phyloP scores from a whole-genome alignment of 768 basidiomycete genomes.

The Sarcodon sp. region DNA sequence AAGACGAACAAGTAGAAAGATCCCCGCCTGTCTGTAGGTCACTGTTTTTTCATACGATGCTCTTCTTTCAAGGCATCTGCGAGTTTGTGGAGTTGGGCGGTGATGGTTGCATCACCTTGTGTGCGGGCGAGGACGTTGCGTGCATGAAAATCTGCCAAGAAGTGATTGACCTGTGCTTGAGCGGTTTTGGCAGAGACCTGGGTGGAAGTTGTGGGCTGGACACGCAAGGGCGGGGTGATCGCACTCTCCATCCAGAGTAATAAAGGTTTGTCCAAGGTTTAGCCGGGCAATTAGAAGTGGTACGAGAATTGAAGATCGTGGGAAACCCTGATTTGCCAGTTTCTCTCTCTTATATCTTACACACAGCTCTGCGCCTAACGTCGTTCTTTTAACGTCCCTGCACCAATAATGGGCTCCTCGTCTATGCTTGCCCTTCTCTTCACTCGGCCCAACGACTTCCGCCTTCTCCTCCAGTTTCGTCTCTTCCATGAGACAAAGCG shows the following conservation, averaged over 20 bases:
- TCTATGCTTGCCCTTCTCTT: slow-evolving; percentile 57
- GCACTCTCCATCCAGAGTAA: slow-evolving; percentile 15
- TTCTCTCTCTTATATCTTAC: too few species aligned
- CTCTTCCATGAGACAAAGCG: slow-evolving; percentile 73
- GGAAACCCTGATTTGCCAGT: too few species aligned
- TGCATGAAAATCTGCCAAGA: slow-evolving; percentile 18
- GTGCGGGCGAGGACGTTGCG: slow-evolving; percentile 16
- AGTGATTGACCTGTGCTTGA: slow-evolving; percentile 13
- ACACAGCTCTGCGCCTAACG: too few species aligned
- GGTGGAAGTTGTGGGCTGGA: slow-evolving; percentile 11
- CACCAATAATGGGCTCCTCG: slow-evolving; percentile 34
- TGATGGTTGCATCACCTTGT: slow-evolving; percentile 20
- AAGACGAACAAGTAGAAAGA: too few species aligned
- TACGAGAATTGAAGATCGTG: too few species aligned
- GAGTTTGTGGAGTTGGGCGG: slow-evolving; percentile 21
- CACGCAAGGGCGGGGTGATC: slow-evolving; percentile 15
- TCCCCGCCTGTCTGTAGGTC: too few species aligned
- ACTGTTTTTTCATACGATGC: slow-evolving; percentile 4
- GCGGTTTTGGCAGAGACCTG: slow-evolving; percentile 14
- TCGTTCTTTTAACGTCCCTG: too few species aligned
- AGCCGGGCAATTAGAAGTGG: neutral
- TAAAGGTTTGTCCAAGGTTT: too few species aligned
- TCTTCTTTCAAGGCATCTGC: slow-evolving; percentile 19
- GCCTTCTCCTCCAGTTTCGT: slow-evolving; percentile 70
- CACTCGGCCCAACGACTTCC: slow-evolving; percentile 77